Evolutionary conservation across 257 asterid genomes (phyloP).

Genomic region (Solanum chaucha): DNA sequence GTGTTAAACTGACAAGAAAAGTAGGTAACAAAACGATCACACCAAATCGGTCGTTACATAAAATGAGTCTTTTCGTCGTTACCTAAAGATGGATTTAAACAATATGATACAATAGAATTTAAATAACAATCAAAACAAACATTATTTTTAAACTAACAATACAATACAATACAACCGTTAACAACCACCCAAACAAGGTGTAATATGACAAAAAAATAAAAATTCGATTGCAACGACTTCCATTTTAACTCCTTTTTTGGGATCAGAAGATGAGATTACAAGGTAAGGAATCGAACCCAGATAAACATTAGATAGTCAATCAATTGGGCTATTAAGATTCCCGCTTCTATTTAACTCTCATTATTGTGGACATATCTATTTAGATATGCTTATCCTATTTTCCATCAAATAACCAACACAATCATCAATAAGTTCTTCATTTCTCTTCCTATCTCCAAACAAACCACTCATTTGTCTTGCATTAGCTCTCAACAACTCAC

Average conservation of each 20-base stretch:
- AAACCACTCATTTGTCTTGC: constrained; percentile 36
- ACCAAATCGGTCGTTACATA: not conserved
- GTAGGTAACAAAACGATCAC: too few species aligned
- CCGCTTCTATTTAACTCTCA: not conserved
- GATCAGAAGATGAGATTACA: not conserved
- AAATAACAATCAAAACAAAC: too few species aligned
- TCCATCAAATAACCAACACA: constrained; percentile 25
- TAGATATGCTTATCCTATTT: constrained; percentile 1
- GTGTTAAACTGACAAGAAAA: too few species aligned
- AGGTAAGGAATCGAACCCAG: not conserved
- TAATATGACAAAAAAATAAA: not conserved
- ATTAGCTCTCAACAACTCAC: constrained; percentile 32
- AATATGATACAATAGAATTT: too few species aligned
- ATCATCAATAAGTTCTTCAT: constrained; percentile 21
- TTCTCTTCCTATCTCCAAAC: constrained; percentile 38
- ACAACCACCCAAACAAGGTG: not conserved
- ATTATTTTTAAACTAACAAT: not conserved
- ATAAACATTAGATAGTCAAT: not conserved
- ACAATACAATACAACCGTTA: too few species aligned
- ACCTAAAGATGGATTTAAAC: not conserved
- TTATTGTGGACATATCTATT: not conserved
- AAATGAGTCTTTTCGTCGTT: not conserved
- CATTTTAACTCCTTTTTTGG: not conserved
- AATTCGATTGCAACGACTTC: not conserved
- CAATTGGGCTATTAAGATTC: not conserved